Conservation (phyloP, 2,329 filamentous ascomycete genomes). For the Truncatella angustata region DNA sequence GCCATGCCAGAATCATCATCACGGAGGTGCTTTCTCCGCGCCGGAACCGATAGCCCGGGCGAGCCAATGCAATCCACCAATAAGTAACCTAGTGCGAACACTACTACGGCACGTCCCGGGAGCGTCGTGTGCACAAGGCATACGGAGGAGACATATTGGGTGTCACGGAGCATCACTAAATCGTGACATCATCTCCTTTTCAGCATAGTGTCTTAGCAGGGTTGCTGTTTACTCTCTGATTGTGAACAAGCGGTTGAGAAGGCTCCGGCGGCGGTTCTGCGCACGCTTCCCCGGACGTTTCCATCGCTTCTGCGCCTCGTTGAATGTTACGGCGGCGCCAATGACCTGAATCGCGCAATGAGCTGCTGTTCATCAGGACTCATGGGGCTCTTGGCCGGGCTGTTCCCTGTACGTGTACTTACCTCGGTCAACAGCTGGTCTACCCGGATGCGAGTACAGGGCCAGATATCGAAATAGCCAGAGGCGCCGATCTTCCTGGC, state of each 20-base stretch:
- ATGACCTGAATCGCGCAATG: background rate
- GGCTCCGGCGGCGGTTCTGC: background rate
- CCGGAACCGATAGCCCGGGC: background rate
- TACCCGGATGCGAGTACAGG: background rate
- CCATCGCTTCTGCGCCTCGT: background rate
- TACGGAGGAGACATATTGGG: background rate
- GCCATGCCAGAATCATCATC: too few relatives aligned
- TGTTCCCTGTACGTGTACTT: background rate
- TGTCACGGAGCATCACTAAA: background rate
- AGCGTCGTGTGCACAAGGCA: background rate
- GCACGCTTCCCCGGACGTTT: background rate
- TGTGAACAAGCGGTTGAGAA: background rate
- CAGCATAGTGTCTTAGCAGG: too few relatives aligned
- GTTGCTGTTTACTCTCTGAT: background rate
- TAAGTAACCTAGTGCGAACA: background rate
- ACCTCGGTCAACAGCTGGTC: background rate
- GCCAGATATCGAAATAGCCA: background rate
- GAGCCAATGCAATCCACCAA: background rate
- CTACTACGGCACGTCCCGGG: background rate
- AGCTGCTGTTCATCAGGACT: too few relatives aligned
- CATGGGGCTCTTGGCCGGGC: too few relatives aligned
- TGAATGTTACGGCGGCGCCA: background rate
- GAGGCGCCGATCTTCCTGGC: background rate
- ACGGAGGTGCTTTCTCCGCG: background rate
- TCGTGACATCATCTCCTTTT: background rate